Evolutionary conservation across 805 yeast species (phyloP).

Genomic region (Barnettozyma wickerhamii): DNA sequence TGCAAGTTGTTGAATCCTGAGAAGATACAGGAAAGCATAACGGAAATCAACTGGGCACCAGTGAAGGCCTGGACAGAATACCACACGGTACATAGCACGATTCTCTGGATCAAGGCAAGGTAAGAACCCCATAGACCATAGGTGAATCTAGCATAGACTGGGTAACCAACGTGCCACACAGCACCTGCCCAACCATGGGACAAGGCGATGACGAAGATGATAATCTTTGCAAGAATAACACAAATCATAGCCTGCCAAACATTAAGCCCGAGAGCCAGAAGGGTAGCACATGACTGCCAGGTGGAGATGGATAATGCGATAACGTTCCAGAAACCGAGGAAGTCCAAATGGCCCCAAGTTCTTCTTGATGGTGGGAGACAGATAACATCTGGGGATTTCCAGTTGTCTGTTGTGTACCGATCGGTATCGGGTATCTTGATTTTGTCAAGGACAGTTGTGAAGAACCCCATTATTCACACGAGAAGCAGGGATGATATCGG

Average conservation of each 20-base stretch:
- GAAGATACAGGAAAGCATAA: conserved; percentile 35
- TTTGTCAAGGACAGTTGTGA: conserved; percentile 6
- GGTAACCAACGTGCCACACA: conserved; percentile 45
- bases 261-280: conserved; percentile 39
- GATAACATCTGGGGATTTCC: conserved; percentile 37
- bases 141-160: conserved; percentile 38
- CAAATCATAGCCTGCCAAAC: conserved; percentile 42
- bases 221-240: conserved; percentile 36
- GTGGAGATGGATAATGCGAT: conserved; percentile 35
- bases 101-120: conserved; percentile 40
- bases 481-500: no score
- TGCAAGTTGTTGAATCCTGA: conserved; percentile 34
- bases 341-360: conserved; percentile 42
- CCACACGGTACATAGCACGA: conserved; percentile 43
- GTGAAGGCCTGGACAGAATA: conserved; percentile 42
- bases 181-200: conserved; percentile 45
- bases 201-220: conserved; percentile 37
- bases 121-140: conserved; percentile 45
- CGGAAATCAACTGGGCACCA: conserved; percentile 40
- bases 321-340: conserved; percentile 39
- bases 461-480: not conserved
- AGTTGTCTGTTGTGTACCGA: conserved; percentile 18
- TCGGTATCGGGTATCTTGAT: conserved; percentile 21
- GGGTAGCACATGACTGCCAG: conserved; percentile 39
- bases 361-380: conserved; percentile 42